Evolutionary conservation across 768 basidiomycete genomes (phyloP), one percentile per base, ranked within the genome.

Genomic region (Rickenella mellea): DNA sequence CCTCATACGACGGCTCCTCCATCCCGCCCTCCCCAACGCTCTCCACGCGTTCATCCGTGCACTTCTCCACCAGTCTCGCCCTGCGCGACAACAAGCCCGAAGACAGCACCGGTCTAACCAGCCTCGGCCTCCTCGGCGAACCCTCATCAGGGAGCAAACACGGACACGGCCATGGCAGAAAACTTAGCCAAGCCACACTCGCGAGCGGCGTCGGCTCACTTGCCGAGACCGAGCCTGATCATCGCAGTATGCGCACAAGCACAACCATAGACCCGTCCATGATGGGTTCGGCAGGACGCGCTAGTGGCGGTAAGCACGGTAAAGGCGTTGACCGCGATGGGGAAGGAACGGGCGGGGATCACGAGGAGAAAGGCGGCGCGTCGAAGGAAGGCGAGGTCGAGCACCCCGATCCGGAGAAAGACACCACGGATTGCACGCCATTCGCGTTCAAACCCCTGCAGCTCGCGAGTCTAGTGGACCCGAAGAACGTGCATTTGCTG

Each of bases 381-480:
- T 12, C 37, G 11, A 4, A 12, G 6, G 27, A 25, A 12, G 54
- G 55, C 40, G 55, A 52, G 11, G 49, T 40, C 33, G 47, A 46
- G 27, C 45, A 41, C 14, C 48, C 52, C 14, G 45, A 52, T 6
- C 66, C 70, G 47, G 71, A 74, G 47, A 55, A 61, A 14, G 68
- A 69, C 44, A 52, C 47, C 4, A 63, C 66, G 28, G 73, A 92
- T 56, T 75, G 81, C 1, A 60, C 73, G 1, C 87, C 89, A 0
- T 96, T 94, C 60, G 57, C 55, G 9, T 80, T 80, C 54, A 79
- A 78, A 43, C 88, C 93, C 0, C 74, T 70, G 46, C 66, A 71
- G 39, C 78, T 97, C 12, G 93, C 93, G 1, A 75, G 78, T 46
- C 73, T 96, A 41, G 78, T 98, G 27, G 93, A 98, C 56, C 91